Base-by-base conservation (phyloP, 306 rosid genomes). In the Sophora flavescens region DNA sequence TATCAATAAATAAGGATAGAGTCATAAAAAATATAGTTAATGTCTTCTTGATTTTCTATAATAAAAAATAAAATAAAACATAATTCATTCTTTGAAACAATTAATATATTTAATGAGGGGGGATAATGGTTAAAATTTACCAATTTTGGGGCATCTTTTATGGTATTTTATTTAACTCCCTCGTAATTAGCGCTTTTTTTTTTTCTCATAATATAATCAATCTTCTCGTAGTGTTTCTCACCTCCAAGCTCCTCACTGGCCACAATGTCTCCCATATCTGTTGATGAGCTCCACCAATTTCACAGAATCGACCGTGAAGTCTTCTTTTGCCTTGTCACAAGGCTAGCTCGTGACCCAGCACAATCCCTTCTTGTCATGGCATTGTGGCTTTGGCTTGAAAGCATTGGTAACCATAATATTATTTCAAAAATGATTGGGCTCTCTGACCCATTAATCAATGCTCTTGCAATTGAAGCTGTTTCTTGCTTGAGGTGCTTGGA, bases 361-460 rank as follows among this genome's bases (percentile, higher is more conserved):
- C 81, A 84, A 6, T 82, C 89, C 4, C 67, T 91, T 14, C 60
- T 89, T 0, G 66, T 86, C 36, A 87, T 91, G 82, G 88, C 96
- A 22, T 26, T 87, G 0, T 89, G 97, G 97, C 50, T 87, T 0
- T 89, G 92, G 88, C 74, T 91, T 1, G 87, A 89, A 47, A 75
- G 72, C 9, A 45, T 51, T 2, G 80, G 84, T 2, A 75, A 71
- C 50, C 76, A 73, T 0, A 82, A 76, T 39, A 5, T 87, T 7
- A 48, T 89, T 11, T 62, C 48, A 16, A 77, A 36, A 54, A 42
- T 84, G 52, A 45, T 12, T 32, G 44, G 3, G 17, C 47, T 81
- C 0, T 3, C 88, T 6, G 41, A 79, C 50, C 2, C 12, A 0
- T 0, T 71, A 1, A 16, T 89, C 67, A 79, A 68, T 68, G 80